Base-by-base conservation (phyloP, 192 early-diverging fungal genomes). In the Coemansia sp. region DNA sequence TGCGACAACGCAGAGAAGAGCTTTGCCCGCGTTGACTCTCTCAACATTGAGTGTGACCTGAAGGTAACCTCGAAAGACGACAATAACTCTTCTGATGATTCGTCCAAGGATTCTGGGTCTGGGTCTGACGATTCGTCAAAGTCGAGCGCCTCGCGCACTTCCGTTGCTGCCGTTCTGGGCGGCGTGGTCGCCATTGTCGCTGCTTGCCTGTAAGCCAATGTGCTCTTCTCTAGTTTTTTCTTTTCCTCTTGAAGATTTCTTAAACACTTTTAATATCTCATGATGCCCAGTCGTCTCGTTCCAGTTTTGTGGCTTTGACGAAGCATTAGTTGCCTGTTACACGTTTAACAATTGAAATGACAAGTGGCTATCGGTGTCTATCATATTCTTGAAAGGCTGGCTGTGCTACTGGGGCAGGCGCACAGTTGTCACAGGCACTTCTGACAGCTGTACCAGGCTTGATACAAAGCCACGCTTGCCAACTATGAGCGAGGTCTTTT, bases 1-100 rank as follows among this genome's bases (percentile, higher is more conserved):
- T 89, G 88, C 62, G 62, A 65, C 10, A 60, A 63, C 21, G 73
- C 79, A 38, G 42, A 59, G 60, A 50, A 57, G 53, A 69, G 40
- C 36, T 63, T 80, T 48, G 53, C 53, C 28, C 33, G 16, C 53
- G 53, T 56, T 6, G 53, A 34, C 53, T 34, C 68, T 23, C 45
- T 61, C 66, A 74, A 71, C 61, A 62, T 80, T 9, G 62, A 80
- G 26, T 80, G 77, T 63, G 60, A 38, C 23, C 53, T 74, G 5
- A 64, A 63, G 60, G 43, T 43, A 3, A 26, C 62, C 4, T 26
- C 48, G 28, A 36, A 24, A 60, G 37, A 34, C 26, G 31, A 43
- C n/a, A 43, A 39, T 1, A 42, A 68, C 5, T 68, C 66, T 9
- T 51, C 59, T n/a, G 62, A 53, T 23, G 56, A 43, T 48, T 62